Evolutionary conservation across 2,329 filamentous ascomycete species (phyloP).

Genomic region (Microdochium paspali): DNA sequence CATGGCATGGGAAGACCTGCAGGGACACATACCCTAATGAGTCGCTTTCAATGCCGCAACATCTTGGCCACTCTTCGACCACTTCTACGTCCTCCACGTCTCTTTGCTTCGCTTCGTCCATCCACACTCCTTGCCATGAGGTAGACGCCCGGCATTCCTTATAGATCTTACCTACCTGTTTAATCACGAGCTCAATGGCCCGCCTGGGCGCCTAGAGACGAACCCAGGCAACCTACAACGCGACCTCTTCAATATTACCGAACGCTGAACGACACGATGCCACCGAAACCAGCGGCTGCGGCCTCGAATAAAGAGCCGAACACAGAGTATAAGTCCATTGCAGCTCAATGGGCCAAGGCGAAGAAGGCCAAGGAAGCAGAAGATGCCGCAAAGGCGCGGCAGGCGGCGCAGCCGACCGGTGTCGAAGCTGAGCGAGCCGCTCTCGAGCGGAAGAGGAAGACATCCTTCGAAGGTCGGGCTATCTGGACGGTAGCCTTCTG

Average conservation of each 20-base stretch:
- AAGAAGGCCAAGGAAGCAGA: constrained; percentile 37
- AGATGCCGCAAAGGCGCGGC: constrained; percentile 22
- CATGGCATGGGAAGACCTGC: background rate
- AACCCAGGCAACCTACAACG: background rate
- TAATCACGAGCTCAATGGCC: background rate
- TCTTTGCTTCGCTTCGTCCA: background rate
- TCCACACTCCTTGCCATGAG: background rate
- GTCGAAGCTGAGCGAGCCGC: constrained; percentile 33
- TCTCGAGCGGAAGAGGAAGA: constrained; percentile 37
- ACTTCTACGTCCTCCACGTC: background rate
- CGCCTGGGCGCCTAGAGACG: background rate
- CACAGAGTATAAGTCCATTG: constrained; percentile 42
- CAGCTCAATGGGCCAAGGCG: constrained; percentile 42
- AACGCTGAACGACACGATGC: constrained; percentile 13
- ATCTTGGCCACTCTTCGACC: background rate
- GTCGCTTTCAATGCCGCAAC: background rate
- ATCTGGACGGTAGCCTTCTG: constrained; percentile 59
- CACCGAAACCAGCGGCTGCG: constrained; percentile 12
- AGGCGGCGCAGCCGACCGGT: background rate
- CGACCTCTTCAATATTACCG: background rate
- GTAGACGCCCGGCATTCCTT: background rate
- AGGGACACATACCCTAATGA: background rate
- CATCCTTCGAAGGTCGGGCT: constrained; percentile 42
- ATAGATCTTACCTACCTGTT: background rate
- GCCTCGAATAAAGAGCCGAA: constrained; percentile 13